Evolutionary conservation across 1,284 basidiomycete genomes (phyloP), one percentile per base, ranked within the genome.

Genomic region (Pseudozyma hubeiensis): DNA sequence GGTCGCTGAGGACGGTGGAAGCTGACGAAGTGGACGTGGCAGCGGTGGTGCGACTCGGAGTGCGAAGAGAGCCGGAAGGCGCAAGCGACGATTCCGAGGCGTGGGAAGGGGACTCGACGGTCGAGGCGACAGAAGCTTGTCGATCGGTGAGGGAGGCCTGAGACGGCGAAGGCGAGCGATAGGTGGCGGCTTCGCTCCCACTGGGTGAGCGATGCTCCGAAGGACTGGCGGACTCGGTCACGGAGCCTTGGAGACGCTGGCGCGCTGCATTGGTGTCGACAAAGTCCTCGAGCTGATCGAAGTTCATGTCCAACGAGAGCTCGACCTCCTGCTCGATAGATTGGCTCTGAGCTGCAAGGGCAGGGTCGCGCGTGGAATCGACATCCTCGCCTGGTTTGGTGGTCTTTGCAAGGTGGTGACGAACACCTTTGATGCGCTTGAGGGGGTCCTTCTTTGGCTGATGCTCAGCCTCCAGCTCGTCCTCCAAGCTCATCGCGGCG

Each of bases 281-380:
- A 81, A 96, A 93, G 33, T 92, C 93, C 50, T 92, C 91, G 88
- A 97, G 93, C 63, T 90, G 87, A 34, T 91, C 88, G 44, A 95
- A 86, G 74, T 95, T 90, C 51, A 90, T 91, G 85, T 95, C 92
- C 40, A 94, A 88, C 19, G 86, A 75, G 5, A 75, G 57, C 31
- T 74, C 75, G 37, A 72, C 70, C 54, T 77, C 64, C 54, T 65
- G 65, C 33, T 76, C 60, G 46, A 72, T 47, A 5, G 70, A 73
- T 7, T 67, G 70, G 46, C 64, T 69, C 48, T 64, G 69, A 7
- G 39, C 57, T 9, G 63, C 46, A 24, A 62, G 33, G 48, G 50
- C 41, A 19, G 40, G n/a, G 14, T 68, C 64, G 49, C 55, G 53
- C 6, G 55, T 17, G 16, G 46, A 16, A 7, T 71, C 71, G n/a